Conservation (phyloP, 78 protist species). For the Guillardia theta region DNA sequence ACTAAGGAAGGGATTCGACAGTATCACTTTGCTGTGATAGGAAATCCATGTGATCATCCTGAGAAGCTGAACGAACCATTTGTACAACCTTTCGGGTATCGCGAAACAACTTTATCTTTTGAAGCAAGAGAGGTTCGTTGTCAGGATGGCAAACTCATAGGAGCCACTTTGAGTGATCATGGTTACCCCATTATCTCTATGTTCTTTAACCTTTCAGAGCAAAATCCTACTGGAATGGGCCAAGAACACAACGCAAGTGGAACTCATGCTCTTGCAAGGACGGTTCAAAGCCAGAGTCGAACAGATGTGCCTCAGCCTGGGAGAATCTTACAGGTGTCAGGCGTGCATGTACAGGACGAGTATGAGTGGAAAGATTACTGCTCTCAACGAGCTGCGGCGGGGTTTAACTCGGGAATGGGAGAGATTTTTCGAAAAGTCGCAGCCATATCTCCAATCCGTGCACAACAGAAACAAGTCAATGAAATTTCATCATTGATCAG, state of each 20-base stretch:
- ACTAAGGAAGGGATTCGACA: not conserved
- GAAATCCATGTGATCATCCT: not conserved
- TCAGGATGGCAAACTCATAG: not conserved
- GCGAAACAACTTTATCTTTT: not conserved
- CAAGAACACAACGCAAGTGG: not conserved
- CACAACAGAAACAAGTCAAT: too few species aligned
- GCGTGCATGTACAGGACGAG: not conserved
- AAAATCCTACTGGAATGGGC: too few species aligned
- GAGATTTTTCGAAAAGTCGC: constrained; percentile 26
- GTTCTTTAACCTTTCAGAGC: not conserved
- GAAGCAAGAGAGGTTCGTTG: not conserved
- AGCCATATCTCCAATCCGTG: not conserved
- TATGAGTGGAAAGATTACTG: not conserved
- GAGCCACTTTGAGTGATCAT: not conserved
- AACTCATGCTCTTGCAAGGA: not conserved
- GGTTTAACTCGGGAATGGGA: constrained; percentile 39
- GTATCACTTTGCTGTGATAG: not conserved
- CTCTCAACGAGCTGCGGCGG: not conserved
- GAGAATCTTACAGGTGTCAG: not conserved
- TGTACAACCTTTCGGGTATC: not conserved
- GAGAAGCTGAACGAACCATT: not conserved
- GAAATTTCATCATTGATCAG: too few species aligned
- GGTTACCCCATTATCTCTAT: not conserved
- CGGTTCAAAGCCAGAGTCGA: not conserved
- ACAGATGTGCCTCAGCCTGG: too few species aligned